Evolutionary conservation across 1,139 yeast species (phyloP).

Genomic region (Scheffersomyces illinoinensis): DNA sequence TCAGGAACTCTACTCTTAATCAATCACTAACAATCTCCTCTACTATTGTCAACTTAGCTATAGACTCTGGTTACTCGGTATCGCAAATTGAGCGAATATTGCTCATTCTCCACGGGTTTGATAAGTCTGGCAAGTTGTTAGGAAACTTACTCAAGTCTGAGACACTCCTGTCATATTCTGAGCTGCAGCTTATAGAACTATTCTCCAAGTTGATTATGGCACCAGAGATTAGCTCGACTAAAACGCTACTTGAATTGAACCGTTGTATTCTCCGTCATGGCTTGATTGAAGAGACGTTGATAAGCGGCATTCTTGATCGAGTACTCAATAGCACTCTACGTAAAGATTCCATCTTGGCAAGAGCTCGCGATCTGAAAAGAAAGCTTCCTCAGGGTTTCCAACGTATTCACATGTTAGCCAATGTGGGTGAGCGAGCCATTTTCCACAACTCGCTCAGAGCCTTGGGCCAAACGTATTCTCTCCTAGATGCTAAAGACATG

Average conservation of each 20-base stretch:
- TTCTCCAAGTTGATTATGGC: conserved; percentile 5
- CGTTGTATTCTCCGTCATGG: conserved; percentile 19
- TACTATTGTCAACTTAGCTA: not conserved
- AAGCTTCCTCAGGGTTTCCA: conserved; percentile 18
- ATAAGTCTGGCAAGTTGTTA: not conserved
- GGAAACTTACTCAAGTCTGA: not conserved
- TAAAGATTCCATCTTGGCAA: conserved; percentile 4
- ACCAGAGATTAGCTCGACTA: conserved; percentile 13
- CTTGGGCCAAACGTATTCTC: conserved; percentile 31
- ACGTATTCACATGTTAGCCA: conserved; percentile 11
- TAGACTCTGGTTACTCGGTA: not conserved
- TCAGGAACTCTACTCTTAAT: not conserved
- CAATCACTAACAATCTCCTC: not conserved
- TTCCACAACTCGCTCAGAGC: conserved; percentile 30
- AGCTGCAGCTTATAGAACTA: not conserved
- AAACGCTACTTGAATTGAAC: conserved; percentile 22
- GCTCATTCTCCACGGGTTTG: not conserved
- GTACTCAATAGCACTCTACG: conserved; percentile 9
- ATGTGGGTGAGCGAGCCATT: conserved; percentile 16
- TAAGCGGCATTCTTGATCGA: conserved; percentile 14
- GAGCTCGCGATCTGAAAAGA: conserved; percentile 2
- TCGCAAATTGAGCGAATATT: not conserved
- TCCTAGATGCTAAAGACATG: conserved; percentile 16
- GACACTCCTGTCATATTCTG: not conserved
- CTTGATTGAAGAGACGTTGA: conserved; percentile 13